phyloP scores from a whole-genome alignment of 2,329 filamentous ascomycete genomes.

The Fusarium sp. region DNA sequence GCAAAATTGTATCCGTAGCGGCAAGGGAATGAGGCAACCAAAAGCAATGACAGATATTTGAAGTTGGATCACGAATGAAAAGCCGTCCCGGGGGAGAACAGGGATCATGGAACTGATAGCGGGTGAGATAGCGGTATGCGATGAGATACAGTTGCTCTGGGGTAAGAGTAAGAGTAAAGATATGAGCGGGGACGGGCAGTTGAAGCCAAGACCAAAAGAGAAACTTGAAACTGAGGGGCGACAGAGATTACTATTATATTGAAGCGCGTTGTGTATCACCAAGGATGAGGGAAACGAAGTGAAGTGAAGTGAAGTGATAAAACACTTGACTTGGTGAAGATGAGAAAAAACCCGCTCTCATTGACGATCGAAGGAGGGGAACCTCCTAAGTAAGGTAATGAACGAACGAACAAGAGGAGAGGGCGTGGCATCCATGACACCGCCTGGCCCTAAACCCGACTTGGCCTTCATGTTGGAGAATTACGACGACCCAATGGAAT shows the following conservation, averaged over 20 bases:
- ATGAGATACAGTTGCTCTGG: constrained; percentile 48
- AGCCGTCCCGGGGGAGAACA: constrained; percentile 28
- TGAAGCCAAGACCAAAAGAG: constrained; percentile 17
- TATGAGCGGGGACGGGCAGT: constrained; percentile 41
- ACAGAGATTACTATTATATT: constrained; percentile 6
- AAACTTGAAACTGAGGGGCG: constrained; percentile 7
- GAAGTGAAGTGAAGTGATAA: constrained; percentile 3
- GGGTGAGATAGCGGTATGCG: constrained; percentile 49
- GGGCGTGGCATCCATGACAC: constrained; percentile 20
- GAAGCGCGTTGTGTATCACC: not conserved
- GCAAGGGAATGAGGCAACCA: constrained; percentile 23
- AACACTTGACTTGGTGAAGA: constrained; percentile 12
- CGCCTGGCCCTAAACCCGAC: constrained; percentile 33
- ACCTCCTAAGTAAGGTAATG: constrained; percentile 7
- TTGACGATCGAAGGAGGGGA: constrained; percentile 35
- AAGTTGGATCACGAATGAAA: constrained; percentile 40
- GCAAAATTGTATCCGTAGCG: constrained; percentile 3
- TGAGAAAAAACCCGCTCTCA: constrained; percentile 17
- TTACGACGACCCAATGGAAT: constrained; percentile 19
- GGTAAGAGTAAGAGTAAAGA: constrained; percentile 47
- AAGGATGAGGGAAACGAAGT: not conserved
- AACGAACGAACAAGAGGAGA: constrained; percentile 4
- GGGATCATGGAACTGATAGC: constrained; percentile 47
- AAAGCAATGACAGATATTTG: constrained; percentile 37
- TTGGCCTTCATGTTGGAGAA: constrained; percentile 24